Base-by-base conservation (phyloP, 345 rosid genomes). In the Ceriops zippeliana region DNA sequence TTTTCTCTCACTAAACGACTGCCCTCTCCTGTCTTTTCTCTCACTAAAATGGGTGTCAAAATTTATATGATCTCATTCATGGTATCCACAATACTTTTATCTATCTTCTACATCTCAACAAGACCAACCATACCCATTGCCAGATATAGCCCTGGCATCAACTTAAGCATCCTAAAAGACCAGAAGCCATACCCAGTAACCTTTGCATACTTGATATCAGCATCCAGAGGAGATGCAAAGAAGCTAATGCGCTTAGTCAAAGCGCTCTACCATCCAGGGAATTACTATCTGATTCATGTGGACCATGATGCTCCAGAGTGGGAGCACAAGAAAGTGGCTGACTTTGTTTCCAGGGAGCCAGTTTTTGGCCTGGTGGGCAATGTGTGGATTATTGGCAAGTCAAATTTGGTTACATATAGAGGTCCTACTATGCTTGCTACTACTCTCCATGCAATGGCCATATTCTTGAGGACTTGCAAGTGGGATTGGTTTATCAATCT, bases 401-500 rank as follows among this genome's bases (percentile, higher is more conserved):
- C 96, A 0, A 91, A 93, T 73, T 63, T 91, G 72, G 95, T 93
- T 2, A 91, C 95, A 52, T 93, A 93, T 13, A 87, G 98, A 78
- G 98, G 97, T 13, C 96, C 96, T 0, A 89, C 97, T 19, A 93
- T 93, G 98, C 89, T 93, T 0, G 85, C 87, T 26, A 85, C 96
- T 5, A 93, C 98, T 19, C 90, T 93, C 7, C 96, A 91, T 73
- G 92, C 89, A 24, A 86, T 91, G 86, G 84, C 97, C 9, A 82
- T 89, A 77, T 80, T 93, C 19, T 28, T 85, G 76, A 86, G 89
- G 68, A 83, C 87, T 75, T 84, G 91, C 83, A 78, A 82, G 65
- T 91, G 98, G 97, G 96, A 93, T 69, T 93, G 98, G 97, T 91
- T 93, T 37, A 89, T 93, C 20, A 93, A 93, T 77, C 96, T 93